Evolutionary conservation across 2,329 filamentous ascomycete species (phyloP).

Genomic region (Aspergillus udagawae): DNA sequence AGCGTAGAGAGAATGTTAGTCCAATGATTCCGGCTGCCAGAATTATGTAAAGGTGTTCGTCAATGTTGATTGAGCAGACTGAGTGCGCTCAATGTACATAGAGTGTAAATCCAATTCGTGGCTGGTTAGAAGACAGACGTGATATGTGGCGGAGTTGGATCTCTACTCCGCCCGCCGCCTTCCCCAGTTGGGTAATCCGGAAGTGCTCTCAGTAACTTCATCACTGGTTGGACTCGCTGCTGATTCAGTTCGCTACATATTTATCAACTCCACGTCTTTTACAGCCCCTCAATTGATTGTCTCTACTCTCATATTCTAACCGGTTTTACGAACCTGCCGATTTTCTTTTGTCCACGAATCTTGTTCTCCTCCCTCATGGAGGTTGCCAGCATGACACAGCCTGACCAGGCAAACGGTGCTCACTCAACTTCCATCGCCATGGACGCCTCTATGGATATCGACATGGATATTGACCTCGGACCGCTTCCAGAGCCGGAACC

Average conservation of each 20-base stretch:
- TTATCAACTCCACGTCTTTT: background rate
- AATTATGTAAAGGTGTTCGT: too few species aligned
- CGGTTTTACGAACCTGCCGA: background rate
- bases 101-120: background rate
- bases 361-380: background rate
- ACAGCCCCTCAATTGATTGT: background rate
- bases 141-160: background rate
- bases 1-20: too few species aligned
- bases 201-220: background rate
- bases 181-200: background rate
- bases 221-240: background rate
- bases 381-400: slow-evolving; percentile 2
- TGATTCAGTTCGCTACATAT: background rate
- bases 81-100: too few species aligned
- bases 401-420: background rate
- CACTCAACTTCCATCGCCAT: slow-evolving; percentile 13
- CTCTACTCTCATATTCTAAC: background rate
- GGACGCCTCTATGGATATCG: slow-evolving; percentile 60
- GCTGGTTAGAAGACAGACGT: background rate
- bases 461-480: slow-evolving; percentile 63
- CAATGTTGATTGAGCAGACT: too few species aligned
- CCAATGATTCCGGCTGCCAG: too few species aligned
- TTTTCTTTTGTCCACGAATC: background rate
- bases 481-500: slow-evolving; percentile 42
- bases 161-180: background rate